Conservation (phyloP, 768 basidiomycete genomes). For the Lactarius quietus region DNA sequence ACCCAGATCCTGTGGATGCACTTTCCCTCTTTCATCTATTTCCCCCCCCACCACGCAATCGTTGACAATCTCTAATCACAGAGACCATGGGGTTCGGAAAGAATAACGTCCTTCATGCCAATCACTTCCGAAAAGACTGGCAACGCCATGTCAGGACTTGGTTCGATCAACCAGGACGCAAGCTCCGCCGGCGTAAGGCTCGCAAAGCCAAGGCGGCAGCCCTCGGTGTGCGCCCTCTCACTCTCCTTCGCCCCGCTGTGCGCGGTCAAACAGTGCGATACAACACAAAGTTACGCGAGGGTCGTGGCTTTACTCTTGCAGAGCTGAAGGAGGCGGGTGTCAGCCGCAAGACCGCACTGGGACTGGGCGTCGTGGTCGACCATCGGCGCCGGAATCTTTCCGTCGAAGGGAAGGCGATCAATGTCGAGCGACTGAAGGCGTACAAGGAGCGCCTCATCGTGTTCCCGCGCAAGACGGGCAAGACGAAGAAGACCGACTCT, state of each 20-base stretch:
- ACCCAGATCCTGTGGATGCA: constrained; percentile 10
- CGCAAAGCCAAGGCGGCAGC: constrained; percentile 87
- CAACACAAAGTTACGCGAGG: constrained; percentile 96
- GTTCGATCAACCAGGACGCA: constrained; percentile 99
- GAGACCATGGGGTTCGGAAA: constrained; percentile 69
- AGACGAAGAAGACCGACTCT: constrained; percentile 95
- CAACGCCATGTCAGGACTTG: constrained; percentile 94
- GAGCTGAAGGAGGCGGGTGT: constrained; percentile 97
- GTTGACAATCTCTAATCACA: constrained; percentile 36
- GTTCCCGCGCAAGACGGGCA: constrained; percentile 94
- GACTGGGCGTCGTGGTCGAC: constrained; percentile 94
- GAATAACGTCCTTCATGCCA: constrained; percentile 89
- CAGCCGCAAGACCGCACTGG: constrained; percentile 87
- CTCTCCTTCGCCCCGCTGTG: constrained; percentile 93
- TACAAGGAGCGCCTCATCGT: constrained; percentile 93
- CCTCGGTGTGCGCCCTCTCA: constrained; percentile 88
- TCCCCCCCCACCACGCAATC: constrained; percentile 10
- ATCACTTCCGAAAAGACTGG: constrained; percentile 99
- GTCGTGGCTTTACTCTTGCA: constrained; percentile 90
- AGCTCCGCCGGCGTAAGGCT: constrained; percentile 90
- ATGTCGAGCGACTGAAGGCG: constrained; percentile 89
- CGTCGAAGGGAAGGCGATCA: constrained; percentile 94
- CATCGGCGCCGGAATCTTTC: constrained; percentile 95
- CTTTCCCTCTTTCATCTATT: not conserved
- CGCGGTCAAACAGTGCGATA: constrained; percentile 95